phyloP scores from a whole-genome alignment of 306 rosid species.

The Betula pendula region DNA sequence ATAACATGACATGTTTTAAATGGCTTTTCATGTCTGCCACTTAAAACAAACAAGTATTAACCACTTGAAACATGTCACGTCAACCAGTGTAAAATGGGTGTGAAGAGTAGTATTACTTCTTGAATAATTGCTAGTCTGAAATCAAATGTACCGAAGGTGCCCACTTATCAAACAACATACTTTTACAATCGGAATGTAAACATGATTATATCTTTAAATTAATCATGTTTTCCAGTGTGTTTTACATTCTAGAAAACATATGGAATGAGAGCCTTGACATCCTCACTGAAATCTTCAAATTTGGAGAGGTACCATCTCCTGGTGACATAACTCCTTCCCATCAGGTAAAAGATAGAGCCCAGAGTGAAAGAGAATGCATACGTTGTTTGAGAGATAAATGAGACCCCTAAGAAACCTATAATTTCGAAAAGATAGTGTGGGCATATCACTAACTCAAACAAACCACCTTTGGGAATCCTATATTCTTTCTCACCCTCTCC shows the following conservation, averaged over 20 bases:
- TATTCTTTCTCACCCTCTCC: constrained; percentile 59
- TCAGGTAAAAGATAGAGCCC: constrained; percentile 55
- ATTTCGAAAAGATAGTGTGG: constrained; percentile 87
- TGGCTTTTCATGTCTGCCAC: too few relatives aligned
- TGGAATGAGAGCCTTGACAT: constrained; percentile 72
- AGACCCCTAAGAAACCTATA: constrained; percentile 51
- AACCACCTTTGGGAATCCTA: constrained; percentile 79
- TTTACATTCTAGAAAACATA: constrained; percentile 41
- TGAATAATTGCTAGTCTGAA: too few relatives aligned
- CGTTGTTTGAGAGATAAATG: constrained; percentile 61
- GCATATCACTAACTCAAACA: constrained; percentile 65
- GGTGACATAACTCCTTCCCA: constrained; percentile 76
- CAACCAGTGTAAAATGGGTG: too few relatives aligned
- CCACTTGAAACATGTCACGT: too few relatives aligned
- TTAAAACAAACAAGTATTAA: too few relatives aligned
- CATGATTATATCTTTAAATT: too few relatives aligned
- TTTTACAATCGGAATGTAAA: too few relatives aligned
- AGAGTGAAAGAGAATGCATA: constrained; percentile 45
- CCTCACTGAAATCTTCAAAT: constrained; percentile 64
- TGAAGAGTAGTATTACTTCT: too few relatives aligned
- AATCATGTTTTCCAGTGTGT: background rate
- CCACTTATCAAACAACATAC: too few relatives aligned
- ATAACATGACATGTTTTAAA: too few relatives aligned
- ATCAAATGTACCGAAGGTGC: too few relatives aligned
- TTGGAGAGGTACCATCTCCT: constrained; percentile 73